Evolutionary conservation across 2,329 filamentous ascomycete genomes (phyloP), one percentile per base, ranked within the genome.

Genomic region (Fusarium longipes): DNA sequence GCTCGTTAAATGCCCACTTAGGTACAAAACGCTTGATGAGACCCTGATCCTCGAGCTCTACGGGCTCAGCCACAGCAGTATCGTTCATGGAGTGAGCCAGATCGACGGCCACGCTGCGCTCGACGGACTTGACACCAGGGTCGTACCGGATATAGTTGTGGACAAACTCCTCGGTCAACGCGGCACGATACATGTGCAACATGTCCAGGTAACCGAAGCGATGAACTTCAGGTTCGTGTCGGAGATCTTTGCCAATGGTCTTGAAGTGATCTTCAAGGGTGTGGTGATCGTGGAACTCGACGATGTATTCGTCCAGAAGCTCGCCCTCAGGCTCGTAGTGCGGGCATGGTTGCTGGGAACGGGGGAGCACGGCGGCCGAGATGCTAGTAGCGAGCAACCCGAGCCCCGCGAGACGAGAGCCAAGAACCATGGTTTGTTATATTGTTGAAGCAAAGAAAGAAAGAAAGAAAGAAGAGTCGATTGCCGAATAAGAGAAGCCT

Each of bases 161-260:
- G 32, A 48, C 45, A 36, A 48, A 48, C 45, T 48, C 45, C 45
- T 48, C 45, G 30, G 11, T 20, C 45, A 48, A 36, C 20, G 45
- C 45, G 45, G 45, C 45, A 36, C 45, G 45, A 32, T 48, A 48
- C 45, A 48, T 48, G 45, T 48, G 45, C 45, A 48, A 27, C 45
- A 48, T 48, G 45, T 48, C 45, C 17, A 48, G 10, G 20, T 48
- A 48, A 32, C 45, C 45, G 45, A 48, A 48, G 15, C 45, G 32
- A 32, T 48, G 17, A 6, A 48, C 45, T 22, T 48, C 45, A 17
- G 45, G 45, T 36, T 36, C 45, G 7, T 48, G 32, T 17, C 45
- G 45, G 32, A 48, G 45, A 48, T 48, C 45, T 48, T 27, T 48
- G 11, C 45, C 45, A 24, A 48, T 48, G 11, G 22, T 48, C 45